Evolutionary conservation across 2,329 filamentous ascomycete genomes (phyloP).

Genomic region (Colletotrichum orchidophilum): DNA sequence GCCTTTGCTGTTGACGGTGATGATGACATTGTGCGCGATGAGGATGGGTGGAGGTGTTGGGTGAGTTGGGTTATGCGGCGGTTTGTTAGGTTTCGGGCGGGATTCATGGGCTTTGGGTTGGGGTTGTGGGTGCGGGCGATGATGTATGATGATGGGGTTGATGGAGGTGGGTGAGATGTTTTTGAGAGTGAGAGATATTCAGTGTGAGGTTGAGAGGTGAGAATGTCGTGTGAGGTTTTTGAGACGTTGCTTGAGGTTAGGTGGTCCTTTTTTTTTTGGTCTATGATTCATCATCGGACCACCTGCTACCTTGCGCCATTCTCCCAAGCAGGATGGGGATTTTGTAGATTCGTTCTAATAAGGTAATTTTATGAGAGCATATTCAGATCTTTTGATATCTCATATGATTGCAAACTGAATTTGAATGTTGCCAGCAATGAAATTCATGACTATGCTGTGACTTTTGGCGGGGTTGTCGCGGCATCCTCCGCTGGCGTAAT

Average conservation of each 20-base stretch:
- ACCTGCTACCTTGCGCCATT: background rate
- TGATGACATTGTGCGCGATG: conserved; percentile 38
- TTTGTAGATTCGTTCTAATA: too few species aligned
- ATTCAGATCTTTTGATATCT: too few species aligned
- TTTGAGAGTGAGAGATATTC: too few species aligned
- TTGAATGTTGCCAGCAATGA: too few species aligned
- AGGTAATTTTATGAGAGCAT: too few species aligned
- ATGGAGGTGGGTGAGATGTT: background rate
- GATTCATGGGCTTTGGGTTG: conserved; percentile 15
- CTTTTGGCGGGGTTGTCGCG: too few species aligned
- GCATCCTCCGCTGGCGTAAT: too few species aligned
- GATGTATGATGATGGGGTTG: background rate
- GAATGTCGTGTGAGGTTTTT: background rate
- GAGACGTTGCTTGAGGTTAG: background rate
- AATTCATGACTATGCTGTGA: too few species aligned
- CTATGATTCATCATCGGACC: background rate
- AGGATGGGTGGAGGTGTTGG: conserved; percentile 9
- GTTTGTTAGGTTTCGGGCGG: conserved; percentile 12
- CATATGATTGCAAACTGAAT: too few species aligned
- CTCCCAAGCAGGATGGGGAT: too few species aligned
- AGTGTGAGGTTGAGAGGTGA: background rate
- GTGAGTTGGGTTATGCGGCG: conserved; percentile 20
- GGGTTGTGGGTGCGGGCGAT: too few species aligned
- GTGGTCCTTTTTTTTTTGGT: background rate
- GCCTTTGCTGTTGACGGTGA: background rate